Evolutionary conservation across 148 eudicot species (phyloP).

Genomic region (Chenopodium suecicum): DNA sequence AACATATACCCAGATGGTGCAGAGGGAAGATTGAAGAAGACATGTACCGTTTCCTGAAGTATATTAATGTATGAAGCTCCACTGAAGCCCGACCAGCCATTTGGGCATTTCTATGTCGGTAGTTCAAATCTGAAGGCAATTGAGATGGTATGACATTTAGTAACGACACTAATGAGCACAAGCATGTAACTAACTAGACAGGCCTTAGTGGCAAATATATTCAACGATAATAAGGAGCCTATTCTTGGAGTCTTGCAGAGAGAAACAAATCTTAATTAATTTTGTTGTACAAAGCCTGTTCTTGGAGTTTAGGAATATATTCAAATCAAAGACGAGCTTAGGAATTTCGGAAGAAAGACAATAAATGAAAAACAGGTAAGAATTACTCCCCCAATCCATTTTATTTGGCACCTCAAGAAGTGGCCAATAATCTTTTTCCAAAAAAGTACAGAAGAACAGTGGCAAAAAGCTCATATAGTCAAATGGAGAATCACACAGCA

Average conservation of each 20-base stretch:
- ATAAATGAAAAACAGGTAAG: background rate
- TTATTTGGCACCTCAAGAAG: background rate
- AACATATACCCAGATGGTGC: background rate
- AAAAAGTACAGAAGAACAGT: background rate
- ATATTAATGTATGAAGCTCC: slow-evolving; percentile 91
- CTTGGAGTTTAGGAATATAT: background rate
- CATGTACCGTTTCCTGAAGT: slow-evolving; percentile 70
- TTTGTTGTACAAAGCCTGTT: too few relatives aligned
- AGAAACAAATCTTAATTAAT: too few relatives aligned
- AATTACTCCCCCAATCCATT: background rate
- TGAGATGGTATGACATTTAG: slow-evolving; percentile 7
- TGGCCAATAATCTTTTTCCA: background rate
- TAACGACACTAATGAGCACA: slow-evolving; percentile 7
- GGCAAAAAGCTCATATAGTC: background rate
- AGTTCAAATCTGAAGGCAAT: slow-evolving; percentile 70
- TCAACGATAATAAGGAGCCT: background rate
- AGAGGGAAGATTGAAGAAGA: slow-evolving; percentile 3
- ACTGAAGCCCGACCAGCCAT: slow-evolving; percentile 97
- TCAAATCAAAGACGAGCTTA: background rate
- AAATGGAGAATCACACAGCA: background rate
- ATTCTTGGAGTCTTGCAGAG: too few relatives aligned
- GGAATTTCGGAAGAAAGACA: background rate
- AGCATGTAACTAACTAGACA: background rate
- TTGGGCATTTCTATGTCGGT: slow-evolving; percentile 94
- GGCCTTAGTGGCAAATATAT: background rate